Percentiles rank a stretch among this genome's conserved stretches.
Conservation (phyloP, 768 basidiomycete species). For the Tylopilus felleus region DNA sequence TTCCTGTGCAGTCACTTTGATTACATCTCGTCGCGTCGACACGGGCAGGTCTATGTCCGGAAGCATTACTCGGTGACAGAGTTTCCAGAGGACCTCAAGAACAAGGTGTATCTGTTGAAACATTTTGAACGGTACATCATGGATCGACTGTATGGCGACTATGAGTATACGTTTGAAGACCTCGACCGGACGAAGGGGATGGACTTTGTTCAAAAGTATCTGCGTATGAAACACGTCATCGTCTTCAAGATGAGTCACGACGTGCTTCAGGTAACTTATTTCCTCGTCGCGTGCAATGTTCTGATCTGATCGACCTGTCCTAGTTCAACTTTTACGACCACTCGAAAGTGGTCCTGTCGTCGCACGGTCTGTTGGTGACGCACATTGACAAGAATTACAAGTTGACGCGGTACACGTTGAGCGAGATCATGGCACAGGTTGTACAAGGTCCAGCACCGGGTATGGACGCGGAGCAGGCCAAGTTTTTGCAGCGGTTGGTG, state of each 20-base stretch:
- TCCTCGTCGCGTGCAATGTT: background rate
- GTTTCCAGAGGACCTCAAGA: conserved; percentile 81
- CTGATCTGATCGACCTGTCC: background rate
- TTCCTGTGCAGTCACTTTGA: conserved; percentile 64
- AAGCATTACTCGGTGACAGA: conserved; percentile 66
- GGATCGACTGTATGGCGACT: conserved; percentile 81
- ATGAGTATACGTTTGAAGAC: conserved; percentile 79
- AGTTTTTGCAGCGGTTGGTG: conserved; percentile 60
- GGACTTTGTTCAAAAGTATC: conserved; percentile 94
- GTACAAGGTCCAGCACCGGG: conserved; percentile 25
- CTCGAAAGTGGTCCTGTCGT: conserved; percentile 87
- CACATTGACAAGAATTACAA: conserved; percentile 90
- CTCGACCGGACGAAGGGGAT: conserved; percentile 68
- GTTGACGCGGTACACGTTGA: conserved; percentile 69
- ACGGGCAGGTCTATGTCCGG: conserved; percentile 65
- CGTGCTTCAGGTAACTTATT: conserved; percentile 75
- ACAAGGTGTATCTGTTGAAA: conserved; percentile 88
- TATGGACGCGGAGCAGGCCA: conserved; percentile 52
- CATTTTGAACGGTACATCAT: conserved; percentile 96
- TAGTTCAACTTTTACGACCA: conserved; percentile 99
- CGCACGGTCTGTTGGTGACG: conserved; percentile 73
- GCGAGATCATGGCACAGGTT: conserved; percentile 62
- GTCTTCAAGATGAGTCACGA: conserved; percentile 96
- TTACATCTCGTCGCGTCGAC: conserved; percentile 68
- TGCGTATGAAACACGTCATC: conserved; percentile 95